phyloP scores from a whole-genome alignment of 176 grass and related monocot species.

The Musa acuminata region DNA sequence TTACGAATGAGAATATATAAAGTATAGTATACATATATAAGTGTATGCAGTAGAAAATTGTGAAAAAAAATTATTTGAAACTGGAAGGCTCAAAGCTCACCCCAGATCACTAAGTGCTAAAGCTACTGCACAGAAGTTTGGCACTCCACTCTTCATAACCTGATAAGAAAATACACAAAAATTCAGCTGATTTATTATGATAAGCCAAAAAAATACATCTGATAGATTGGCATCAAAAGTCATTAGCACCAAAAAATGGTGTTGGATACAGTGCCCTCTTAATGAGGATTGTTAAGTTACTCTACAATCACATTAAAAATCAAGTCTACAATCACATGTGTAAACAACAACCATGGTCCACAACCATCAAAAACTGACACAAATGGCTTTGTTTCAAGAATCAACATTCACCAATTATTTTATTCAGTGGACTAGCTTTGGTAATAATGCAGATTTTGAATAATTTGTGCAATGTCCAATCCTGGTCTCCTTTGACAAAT shows the following conservation, averaged over 20 bases:
- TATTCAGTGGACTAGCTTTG: neutral
- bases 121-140: conserved; percentile 95
- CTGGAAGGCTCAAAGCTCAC: conserved; percentile 34
- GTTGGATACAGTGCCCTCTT: no score
- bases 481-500: neutral
- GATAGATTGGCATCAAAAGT: no score
- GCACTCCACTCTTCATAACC: conserved; percentile 89
- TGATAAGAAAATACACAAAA: conserved; percentile 21
- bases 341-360: neutral
- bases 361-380: neutral
- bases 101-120: conserved; percentile 88
- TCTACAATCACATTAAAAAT: neutral
- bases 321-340: neutral
- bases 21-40: neutral
- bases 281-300: no score
- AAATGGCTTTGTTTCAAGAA: neutral
- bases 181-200: conserved; percentile 4
- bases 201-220: neutral
- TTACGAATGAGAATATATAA: neutral
- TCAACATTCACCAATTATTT: neutral
- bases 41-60: conserved; percentile 9
- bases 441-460: neutral
- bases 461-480: neutral
- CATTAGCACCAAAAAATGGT: no score
- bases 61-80: conserved; percentile 8